These are phyloP conservation scores for Magnusiomyces clavatus DNA, from an alignment of 1,139 yeast species.

Conservation along the genomic window DNA sequence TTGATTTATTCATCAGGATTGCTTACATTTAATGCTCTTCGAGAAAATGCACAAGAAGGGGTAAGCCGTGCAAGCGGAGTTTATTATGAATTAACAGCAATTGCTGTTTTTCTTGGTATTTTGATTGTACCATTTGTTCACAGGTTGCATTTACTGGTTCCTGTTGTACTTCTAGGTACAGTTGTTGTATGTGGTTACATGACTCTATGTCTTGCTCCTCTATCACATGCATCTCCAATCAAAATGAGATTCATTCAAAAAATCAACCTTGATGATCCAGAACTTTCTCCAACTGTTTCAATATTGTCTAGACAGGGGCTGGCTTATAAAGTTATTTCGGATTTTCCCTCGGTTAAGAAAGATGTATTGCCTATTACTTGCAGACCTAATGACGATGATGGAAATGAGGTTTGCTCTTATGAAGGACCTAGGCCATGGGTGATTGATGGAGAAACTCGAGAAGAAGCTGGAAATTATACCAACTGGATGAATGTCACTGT, in stretches of 20 bases:
- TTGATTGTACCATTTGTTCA: slow-evolving; percentile 67
- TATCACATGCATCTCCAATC: slow-evolving; percentile 52
- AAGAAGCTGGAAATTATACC: slow-evolving; percentile 28
- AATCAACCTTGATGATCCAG: slow-evolving; percentile 37
- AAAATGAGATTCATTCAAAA: slow-evolving; percentile 62
- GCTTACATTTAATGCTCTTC: slow-evolving; percentile 52
- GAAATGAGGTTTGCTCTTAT: slow-evolving; percentile 51
- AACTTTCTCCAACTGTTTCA: slow-evolving; percentile 34
- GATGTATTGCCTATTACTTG: slow-evolving; percentile 34
- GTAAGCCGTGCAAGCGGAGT: slow-evolving; percentile 40
- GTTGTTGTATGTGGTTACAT: slow-evolving; percentile 35
- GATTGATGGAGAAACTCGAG: slow-evolving; percentile 33
- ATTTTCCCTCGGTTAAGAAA: slow-evolving; percentile 55
- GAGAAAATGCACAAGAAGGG: slow-evolving; percentile 66
- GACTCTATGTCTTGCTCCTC: slow-evolving; percentile 43
- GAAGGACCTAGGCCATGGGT: slow-evolving; percentile 49
- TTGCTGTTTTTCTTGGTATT: slow-evolving; percentile 41
- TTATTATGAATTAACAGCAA: slow-evolving; percentile 36
- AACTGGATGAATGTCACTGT: slow-evolving; percentile 46
- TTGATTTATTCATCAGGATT: slow-evolving; percentile 40
- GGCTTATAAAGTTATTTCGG: slow-evolving; percentile 39
- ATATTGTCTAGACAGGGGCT: slow-evolving; percentile 48
- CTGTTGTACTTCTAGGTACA: slow-evolving; percentile 35
- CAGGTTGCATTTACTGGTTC: slow-evolving; percentile 51
- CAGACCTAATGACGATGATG: slow-evolving; percentile 23